Evolutionary conservation across 1,284 basidiomycete species (phyloP), one percentile per base, ranked within the genome.

Genomic region (Xerocomus tenax): DNA sequence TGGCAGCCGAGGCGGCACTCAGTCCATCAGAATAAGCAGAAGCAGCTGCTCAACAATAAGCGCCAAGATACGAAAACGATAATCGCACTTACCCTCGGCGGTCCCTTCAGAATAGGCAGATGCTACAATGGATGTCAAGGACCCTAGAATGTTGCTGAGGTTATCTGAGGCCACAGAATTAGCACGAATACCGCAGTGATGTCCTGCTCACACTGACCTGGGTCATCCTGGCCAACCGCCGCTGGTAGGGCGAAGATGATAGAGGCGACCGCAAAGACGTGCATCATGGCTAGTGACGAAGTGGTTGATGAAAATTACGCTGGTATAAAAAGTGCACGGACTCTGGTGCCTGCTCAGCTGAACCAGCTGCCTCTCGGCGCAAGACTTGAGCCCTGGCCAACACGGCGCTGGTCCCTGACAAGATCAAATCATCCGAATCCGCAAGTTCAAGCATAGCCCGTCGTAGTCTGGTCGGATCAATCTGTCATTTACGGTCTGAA

Each of bases 81-180:
- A 8, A 9, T 40, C 13, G n/a, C 7, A 30, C 52, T 19, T 36
- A 57, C 58, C 60, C 8, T 28, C 45, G 4, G 55, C 42, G 35
- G 59, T 61, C 28, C 12, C 59, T 3, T 36, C 34, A 8, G 51
- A 53, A 19, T 63, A 62, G 38, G 49, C 51, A 13, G 59, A 61
- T 15, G 30, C 51, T 16, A 38, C 58, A n/a, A 50, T 19, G 9
- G 57, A 34, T 8, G 48, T 48, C 28, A 40, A 47, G 26, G 61
- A 57, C 8, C 42, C 39, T 13, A 59, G 26, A 30, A 25, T 44
- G 10, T 34, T 46, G 15, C 18, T 28, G 26, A 63, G 8, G 34
- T 52, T 50, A 30, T 48, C 61, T 60, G 23, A 1, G 7, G 32
- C 0, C 15, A 28, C 26, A 41, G 35, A 30, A 25, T 60, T 19